A percentile compares a stretch with the other conserved stretches of the same genome.
These are phyloP conservation scores for Lepidium sativum DNA, from an alignment of 345 rosid species.

Conservation along the genomic window DNA sequence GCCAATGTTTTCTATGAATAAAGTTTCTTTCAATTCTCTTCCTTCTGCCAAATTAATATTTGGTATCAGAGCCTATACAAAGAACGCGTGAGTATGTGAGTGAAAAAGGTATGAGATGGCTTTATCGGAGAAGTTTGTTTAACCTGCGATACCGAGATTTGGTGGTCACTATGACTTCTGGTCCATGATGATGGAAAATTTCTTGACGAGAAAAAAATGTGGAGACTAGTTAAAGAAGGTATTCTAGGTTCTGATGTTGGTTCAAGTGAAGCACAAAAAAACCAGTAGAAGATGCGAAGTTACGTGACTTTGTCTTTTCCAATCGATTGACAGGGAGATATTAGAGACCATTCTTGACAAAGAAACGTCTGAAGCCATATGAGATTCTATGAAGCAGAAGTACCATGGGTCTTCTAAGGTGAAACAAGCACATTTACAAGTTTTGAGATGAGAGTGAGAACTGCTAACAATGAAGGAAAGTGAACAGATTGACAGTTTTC, in stretches of 20 bases:
- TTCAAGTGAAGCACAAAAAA: not conserved
- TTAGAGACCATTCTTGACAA: not conserved
- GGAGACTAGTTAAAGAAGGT: not conserved
- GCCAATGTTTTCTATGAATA: too few species aligned
- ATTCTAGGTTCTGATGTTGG: not conserved
- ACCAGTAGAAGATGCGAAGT: not conserved
- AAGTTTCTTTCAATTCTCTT: too few species aligned
- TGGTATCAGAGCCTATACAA: too few species aligned
- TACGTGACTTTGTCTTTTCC: not conserved
- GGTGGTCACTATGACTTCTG: slow-evolving; percentile 1
- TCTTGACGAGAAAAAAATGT: not conserved
- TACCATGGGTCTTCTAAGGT: not conserved
- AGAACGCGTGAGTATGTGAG: too few species aligned
- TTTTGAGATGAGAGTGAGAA: not conserved
- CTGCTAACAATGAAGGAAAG: not conserved
- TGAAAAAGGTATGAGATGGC: too few species aligned
- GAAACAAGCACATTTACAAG: too few species aligned
- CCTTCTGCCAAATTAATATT: too few species aligned
- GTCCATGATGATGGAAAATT: not conserved
- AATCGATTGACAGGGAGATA: not conserved
- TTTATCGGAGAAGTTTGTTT: not conserved
- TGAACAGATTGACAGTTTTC: not conserved
- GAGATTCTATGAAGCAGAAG: not conserved
- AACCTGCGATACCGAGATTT: not conserved
- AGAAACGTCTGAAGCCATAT: not conserved